These are phyloP conservation scores for Solanum chaucha DNA, from an alignment of 257 asterid genomes.

Conservation along the genomic window DNA sequence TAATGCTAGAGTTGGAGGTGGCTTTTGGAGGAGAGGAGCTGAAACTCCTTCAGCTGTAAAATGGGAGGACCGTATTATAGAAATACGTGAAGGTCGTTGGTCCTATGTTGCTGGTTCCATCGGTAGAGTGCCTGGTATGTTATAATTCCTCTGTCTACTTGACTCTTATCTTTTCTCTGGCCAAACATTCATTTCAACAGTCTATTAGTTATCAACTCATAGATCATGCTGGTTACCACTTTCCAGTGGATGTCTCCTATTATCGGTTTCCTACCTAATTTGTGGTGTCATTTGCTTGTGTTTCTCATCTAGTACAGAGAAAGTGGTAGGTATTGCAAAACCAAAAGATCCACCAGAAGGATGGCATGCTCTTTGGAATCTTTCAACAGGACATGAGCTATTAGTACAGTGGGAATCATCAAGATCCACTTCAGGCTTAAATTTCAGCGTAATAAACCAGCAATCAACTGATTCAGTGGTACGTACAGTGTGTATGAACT, in stretches of 20 bases:
- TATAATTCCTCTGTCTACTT: background rate
- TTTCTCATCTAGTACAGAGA: slow-evolving; percentile 74
- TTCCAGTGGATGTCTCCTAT: background rate
- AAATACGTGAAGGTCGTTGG: slow-evolving; percentile 83
- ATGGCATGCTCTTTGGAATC: slow-evolving; percentile 67
- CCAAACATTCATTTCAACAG: background rate
- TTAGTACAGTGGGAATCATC: slow-evolving; percentile 36
- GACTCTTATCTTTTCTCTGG: background rate
- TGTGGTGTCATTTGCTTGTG: slow-evolving; percentile 7
- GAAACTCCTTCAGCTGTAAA: slow-evolving; percentile 70
- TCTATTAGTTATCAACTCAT: background rate
- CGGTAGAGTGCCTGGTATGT: slow-evolving; percentile 82
- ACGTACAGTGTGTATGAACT: background rate
- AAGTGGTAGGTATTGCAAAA: slow-evolving; percentile 78
- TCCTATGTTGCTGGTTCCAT: slow-evolving; percentile 76
- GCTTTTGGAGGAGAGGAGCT: slow-evolving; percentile 89
- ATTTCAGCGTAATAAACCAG: slow-evolving; percentile 28
- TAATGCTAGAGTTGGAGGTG: slow-evolving; percentile 59
- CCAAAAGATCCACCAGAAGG: slow-evolving; percentile 72
- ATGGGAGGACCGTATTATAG: slow-evolving; percentile 74
- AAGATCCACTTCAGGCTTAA: slow-evolving; percentile 23
- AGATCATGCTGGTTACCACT: background rate
- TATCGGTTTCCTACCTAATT: slow-evolving; percentile 1
- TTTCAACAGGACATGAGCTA: slow-evolving; percentile 60
- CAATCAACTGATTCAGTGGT: slow-evolving; percentile 37